Percentiles rank a stretch among this genome's conserved stretches.
These are phyloP conservation scores for Pythium folliculosum DNA, from an alignment of 352 stramenopile species.

Conservation along the genomic window DNA sequence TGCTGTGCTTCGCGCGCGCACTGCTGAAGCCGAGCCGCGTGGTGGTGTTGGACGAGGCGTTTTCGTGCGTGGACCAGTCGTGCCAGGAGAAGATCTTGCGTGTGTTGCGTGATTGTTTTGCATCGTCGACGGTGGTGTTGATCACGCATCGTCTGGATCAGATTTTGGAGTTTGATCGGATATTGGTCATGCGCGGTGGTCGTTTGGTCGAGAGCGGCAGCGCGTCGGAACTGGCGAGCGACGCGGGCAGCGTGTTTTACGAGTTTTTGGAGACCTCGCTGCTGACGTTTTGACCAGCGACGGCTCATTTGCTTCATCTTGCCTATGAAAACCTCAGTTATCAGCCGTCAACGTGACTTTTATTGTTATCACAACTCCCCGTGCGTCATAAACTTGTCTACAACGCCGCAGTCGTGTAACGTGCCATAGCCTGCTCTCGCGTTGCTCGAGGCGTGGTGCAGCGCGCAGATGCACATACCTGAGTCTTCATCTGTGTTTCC, in stretches of 20 bases:
- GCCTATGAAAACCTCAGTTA: too few species aligned
- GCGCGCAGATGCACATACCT: conserved; percentile 62
- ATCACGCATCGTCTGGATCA: conserved; percentile 26
- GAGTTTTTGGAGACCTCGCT: conserved; percentile 27
- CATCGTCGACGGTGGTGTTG: conserved; percentile 20
- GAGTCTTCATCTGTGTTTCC: conserved; percentile 43
- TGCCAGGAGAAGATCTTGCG: conserved; percentile 45
- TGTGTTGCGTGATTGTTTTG: too few species aligned
- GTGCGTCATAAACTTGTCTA: conserved; percentile 68
- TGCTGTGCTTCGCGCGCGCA: conserved; percentile 34
- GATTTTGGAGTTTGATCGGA: conserved; percentile 24
- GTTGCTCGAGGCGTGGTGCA: conserved; percentile 63
- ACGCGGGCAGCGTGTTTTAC: conserved; percentile 16
- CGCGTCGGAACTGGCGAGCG: conserved; percentile 8
- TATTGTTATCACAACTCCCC: conserved; percentile 54
- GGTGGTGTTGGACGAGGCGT: too few species aligned
- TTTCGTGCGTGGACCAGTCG: conserved; percentile 46
- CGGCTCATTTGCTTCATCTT: too few species aligned
- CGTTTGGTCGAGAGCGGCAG: conserved; percentile 19
- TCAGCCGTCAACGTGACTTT: too few species aligned
- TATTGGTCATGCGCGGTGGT: conserved; percentile 21
- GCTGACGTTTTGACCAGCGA: conserved; percentile 17
- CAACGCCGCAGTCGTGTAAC: conserved; percentile 62
- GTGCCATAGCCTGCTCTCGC: conserved; percentile 44
- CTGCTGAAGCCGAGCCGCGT: conserved; percentile 19